Evolutionary conservation across 352 stramenopile genomes (phyloP), one percentile per base, ranked within the genome.

Genomic region (Peronospora destructor): DNA sequence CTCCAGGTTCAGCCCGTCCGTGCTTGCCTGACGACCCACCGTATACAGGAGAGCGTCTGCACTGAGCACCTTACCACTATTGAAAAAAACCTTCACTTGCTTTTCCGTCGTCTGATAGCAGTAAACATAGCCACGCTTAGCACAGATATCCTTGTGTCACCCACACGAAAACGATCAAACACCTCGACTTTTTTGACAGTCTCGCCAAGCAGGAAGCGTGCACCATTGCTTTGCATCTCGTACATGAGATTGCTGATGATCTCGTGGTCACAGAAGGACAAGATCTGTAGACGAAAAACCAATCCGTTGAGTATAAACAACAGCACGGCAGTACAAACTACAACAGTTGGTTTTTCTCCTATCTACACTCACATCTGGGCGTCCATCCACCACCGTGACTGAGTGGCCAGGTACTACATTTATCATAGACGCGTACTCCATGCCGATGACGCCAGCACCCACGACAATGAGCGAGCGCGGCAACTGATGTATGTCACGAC

Each of bases 351-450:
- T 12, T 1, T 28, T 12, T 16, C 13, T 33, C 10, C 19, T 3
- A 34, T 12, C 2, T 39, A n/a, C 12, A 72, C 68, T 52, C 40
- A 86, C 72, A 36, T 89, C 78, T 40, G 71, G 64, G 2, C 82
- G 75, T 6, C 76, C 73, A 34, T 95, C 85, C 25, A 95, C 82
- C 14, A 95, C 80, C 13, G 82, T 95, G 45, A 95, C 85, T 26
- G 73, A 81, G 37, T 88, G 86, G 2, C 85, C 85, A 7, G 82
- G 84, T 14, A 95, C 61, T 29, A 95, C 79, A 52, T 91, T 94
- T 21, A 95, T 64, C 84, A 95, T 95, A 37, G 76, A 90, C 13
- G 85, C 85, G 66, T 95, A 95, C 61, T 95, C 85, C 69, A 95
- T 95, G 54, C 85, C 85, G 30, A 95, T 92, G 38, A 95, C 85